Conservation (phyloP, 371 early-diverging fungal genomes). For the Syncephalastrum sp. region DNA sequence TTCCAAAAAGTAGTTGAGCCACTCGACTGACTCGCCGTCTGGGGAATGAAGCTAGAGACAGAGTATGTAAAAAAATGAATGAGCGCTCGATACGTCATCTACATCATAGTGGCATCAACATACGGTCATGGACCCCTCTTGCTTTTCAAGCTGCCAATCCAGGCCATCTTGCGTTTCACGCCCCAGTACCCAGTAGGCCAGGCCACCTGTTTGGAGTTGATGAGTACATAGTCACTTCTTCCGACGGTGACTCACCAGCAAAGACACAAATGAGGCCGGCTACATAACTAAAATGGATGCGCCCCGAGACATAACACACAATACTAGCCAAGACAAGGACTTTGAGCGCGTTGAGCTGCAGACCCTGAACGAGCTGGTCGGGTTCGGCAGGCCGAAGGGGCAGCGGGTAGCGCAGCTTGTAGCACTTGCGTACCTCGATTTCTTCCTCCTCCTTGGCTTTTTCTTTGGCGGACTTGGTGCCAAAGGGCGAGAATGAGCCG, state of each 20-base stretch:
- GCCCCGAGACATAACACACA: slow-evolving; percentile 21
- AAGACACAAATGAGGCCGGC: slow-evolving; percentile 10
- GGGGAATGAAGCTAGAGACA: slow-evolving; percentile 15
- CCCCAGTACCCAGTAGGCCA: slow-evolving; percentile 19
- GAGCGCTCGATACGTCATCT: not conserved
- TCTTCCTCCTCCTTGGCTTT: slow-evolving; percentile 2
- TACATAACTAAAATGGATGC: slow-evolving; percentile 15
- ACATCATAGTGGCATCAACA: not conserved
- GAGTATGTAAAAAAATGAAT: not conserved
- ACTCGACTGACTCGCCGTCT: slow-evolving; percentile 27
- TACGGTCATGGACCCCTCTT: slow-evolving; percentile 21
- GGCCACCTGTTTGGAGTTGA: slow-evolving; percentile 5
- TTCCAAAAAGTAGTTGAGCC: slow-evolving; percentile 28
- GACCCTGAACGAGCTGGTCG: slow-evolving; percentile 7
- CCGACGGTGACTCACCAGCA: slow-evolving; percentile 4
- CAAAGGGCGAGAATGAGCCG: not conserved
- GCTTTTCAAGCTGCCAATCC: slow-evolving; percentile 30
- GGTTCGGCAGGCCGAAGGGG: slow-evolving; percentile 21
- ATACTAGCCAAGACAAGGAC: slow-evolving; percentile 13
- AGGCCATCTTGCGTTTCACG: slow-evolving; percentile 21
- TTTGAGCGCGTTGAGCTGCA: slow-evolving; percentile 24
- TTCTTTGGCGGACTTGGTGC: not conserved
- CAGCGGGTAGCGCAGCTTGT: slow-evolving; percentile 16
- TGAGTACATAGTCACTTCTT: not conserved
- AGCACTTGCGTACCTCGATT: slow-evolving; percentile 4